Evolutionary conservation across 176 grass and related monocot genomes (phyloP).

Genomic region (Oryza australiensis): DNA sequence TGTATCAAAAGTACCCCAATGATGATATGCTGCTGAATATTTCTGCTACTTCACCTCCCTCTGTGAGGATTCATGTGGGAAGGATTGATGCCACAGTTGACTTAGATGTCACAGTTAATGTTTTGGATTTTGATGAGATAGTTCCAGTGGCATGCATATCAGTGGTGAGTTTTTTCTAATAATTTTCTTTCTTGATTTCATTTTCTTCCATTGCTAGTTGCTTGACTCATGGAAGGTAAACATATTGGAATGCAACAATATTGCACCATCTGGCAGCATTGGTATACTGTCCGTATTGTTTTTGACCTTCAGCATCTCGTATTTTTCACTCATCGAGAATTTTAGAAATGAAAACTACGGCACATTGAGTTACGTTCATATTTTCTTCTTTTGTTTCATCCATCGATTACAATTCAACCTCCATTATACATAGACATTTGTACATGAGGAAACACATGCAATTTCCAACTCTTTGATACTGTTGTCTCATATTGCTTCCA

Average conservation of each 20-base stretch:
- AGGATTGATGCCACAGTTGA: conserved; percentile 66
- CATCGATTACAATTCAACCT: neutral
- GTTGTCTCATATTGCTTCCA: conserved; percentile 14
- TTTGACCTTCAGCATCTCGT: conserved; percentile 1
- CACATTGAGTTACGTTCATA: neutral
- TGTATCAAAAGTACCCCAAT: conserved; percentile 74
- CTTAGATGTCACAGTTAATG: conserved; percentile 63
- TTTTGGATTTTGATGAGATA: conserved; percentile 58
- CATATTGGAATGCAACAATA: neutral
- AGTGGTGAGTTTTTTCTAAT: conserved; percentile 50
- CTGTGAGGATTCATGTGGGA: conserved; percentile 61
- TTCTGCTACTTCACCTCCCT: conserved; percentile 72
- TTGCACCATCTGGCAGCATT: conserved; percentile 22
- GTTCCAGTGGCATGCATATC: conserved; percentile 85
- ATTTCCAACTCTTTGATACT: neutral
- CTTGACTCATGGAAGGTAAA: conserved; percentile 6
- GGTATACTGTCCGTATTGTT: conserved; percentile 7
- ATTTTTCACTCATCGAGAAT: neutral
- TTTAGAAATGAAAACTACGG: neutral
- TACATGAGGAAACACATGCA: neutral
- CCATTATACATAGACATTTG: neutral
- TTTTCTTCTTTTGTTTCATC: conserved; percentile 26
- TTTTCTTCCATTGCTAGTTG: conserved; percentile 17
- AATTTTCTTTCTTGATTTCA: neutral
- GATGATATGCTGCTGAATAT: conserved; percentile 81